phyloP scores from a whole-genome alignment of 495 filamentous ascomycete genomes.

The Tuber brumale region DNA sequence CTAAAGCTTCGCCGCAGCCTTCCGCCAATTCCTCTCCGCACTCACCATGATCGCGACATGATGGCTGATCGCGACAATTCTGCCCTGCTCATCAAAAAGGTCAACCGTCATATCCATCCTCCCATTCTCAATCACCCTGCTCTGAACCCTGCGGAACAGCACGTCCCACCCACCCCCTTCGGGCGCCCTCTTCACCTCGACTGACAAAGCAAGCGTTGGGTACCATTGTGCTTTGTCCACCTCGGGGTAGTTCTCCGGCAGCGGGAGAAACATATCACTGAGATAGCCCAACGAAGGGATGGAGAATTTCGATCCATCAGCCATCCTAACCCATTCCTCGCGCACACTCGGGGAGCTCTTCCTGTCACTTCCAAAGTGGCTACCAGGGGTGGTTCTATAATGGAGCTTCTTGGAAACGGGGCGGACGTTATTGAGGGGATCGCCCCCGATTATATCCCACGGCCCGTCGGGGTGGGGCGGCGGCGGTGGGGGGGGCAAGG shows the following conservation, averaged over 20 bases:
- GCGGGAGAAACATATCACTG: conserved; percentile 29
- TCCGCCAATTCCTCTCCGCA: conserved; percentile 48
- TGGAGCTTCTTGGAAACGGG: conserved; percentile 19
- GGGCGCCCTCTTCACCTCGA: conserved; percentile 61
- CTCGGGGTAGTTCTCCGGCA: conserved; percentile 37
- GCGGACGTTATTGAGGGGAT: background rate
- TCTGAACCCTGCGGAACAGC: conserved; percentile 55
- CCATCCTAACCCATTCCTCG: conserved; percentile 37
- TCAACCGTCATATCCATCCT: conserved; percentile 60
- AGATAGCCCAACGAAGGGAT: conserved; percentile 18
- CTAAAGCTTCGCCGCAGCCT: background rate
- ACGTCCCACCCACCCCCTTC: conserved; percentile 57
- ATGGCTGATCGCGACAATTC: conserved; percentile 56
- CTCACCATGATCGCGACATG: conserved; percentile 59
- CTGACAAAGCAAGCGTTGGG: conserved; percentile 64
- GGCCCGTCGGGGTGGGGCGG: background rate
- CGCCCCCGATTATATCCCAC: background rate
- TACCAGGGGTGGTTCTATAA: conserved; percentile 10
- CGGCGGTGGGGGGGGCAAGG: background rate
- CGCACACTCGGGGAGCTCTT: conserved; percentile 12
- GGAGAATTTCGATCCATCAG: conserved; percentile 17
- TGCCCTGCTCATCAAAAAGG: conserved; percentile 53
- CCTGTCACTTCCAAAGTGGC: conserved; percentile 9
- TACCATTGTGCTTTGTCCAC: conserved; percentile 56
- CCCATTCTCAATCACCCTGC: conserved; percentile 56